phyloP scores from a whole-genome alignment of 2,329 filamentous ascomycete genomes.

The Zelopaecilomyces penicillatus region DNA sequence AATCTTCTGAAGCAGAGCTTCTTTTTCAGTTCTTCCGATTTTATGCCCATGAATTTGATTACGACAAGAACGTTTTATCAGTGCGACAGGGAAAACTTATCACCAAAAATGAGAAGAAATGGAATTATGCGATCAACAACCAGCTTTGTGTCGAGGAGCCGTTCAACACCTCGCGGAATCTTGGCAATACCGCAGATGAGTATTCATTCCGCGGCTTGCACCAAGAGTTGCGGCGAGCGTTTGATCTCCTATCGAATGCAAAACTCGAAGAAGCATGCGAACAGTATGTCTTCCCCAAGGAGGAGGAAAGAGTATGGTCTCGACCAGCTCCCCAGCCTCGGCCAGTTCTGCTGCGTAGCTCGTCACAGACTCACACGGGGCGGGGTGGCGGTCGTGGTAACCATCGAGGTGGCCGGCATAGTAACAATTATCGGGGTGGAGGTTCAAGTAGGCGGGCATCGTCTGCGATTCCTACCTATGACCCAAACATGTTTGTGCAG shows the following conservation, averaged over 20 bases:
- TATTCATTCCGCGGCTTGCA: slow-evolving; percentile 90
- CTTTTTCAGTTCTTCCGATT: slow-evolving; percentile 93
- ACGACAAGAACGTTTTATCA: slow-evolving; percentile 74
- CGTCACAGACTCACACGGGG: slow-evolving; percentile 48
- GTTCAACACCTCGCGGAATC: slow-evolving; percentile 80
- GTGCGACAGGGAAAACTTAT: slow-evolving; percentile 73
- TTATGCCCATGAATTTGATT: slow-evolving; percentile 90
- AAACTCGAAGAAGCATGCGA: slow-evolving; percentile 81
- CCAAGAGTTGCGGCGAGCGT: slow-evolving; percentile 79
- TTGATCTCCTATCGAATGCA: slow-evolving; percentile 68
- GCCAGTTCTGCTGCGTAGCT: slow-evolving; percentile 50
- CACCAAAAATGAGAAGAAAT: slow-evolving; percentile 78
- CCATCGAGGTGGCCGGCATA: slow-evolving; percentile 41
- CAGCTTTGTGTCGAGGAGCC: slow-evolving; percentile 92
- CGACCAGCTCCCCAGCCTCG: slow-evolving; percentile 47
- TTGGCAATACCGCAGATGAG: slow-evolving; percentile 94
- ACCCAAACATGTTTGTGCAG: slow-evolving; percentile 39
- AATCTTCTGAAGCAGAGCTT: slow-evolving; percentile 74
- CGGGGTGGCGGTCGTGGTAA: slow-evolving; percentile 42
- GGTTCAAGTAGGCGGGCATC: slow-evolving; percentile 44
- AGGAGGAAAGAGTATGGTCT: slow-evolving; percentile 59
- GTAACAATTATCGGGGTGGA: slow-evolving; percentile 27
- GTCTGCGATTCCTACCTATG: slow-evolving; percentile 42
- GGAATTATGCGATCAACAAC: slow-evolving; percentile 73
- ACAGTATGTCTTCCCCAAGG: slow-evolving; percentile 78